Evolutionary conservation across 257 asterid genomes (phyloP), one percentile per base, ranked within the genome.

Genomic region (Ophiorrhiza pumila): DNA sequence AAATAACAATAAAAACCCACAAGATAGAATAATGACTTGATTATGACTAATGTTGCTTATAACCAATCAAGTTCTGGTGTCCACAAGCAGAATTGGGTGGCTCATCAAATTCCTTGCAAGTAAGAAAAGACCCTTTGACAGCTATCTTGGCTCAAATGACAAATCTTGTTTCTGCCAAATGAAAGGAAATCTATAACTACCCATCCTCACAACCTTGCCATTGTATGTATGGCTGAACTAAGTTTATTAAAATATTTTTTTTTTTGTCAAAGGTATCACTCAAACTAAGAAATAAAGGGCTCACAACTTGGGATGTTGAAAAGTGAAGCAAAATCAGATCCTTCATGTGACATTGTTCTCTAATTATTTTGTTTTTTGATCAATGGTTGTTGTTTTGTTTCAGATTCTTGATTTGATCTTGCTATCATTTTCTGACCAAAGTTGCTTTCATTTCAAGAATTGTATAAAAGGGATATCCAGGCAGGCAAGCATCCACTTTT

Each of bases 361-460:
- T 15, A 31, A 29, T 14, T 58, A 58, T 29, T 58, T n/a, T 15
- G n/a, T 29, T 58, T 41, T 12, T 4, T 7, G 41, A 34, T 32
- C 25, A 34, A 17, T 7, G 7, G 17, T 5, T 10, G 65, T 32
- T 60, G 32, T n/a, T 3, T 15, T 23, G 65, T 32, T 17, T 0
- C 2, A 34, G 23, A 60, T 31, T 6, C 25, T 32, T 32, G 14
- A 37, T 37, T 37, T 6, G 42, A 37, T 6, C 22, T 35, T 7
- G 45, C 14, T 5, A 31, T 61, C 45, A 32, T 37, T 37, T 20
- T 9, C 31, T 62, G 31, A 22, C 32, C 2, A 20, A 12, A n/a
- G 11, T n/a, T 64, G 37, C 37, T 65, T 65, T 65, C 37, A 42
- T 65, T 65, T 65, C 27, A 41, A 65, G 70, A 65, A 65, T 41